Base-by-base conservation (phyloP, 1,139 yeast species). In the Suhomyces wounanorum region DNA sequence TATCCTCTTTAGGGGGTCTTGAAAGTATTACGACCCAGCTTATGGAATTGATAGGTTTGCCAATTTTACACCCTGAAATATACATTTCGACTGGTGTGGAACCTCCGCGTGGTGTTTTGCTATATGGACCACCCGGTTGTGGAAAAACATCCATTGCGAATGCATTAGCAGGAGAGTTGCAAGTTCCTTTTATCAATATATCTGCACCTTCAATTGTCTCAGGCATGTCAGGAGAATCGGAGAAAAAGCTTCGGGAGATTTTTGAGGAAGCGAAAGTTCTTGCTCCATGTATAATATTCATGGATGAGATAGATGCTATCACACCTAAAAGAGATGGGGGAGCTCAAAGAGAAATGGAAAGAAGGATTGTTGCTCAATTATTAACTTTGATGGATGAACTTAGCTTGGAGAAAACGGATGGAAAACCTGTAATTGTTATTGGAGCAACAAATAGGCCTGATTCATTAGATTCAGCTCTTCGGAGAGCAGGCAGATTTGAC, bases 201-300 rank as follows among this genome's bases (percentile, higher is more conserved):
- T 88, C 96, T 18, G 99, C 99, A 0, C 99, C 99, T 1, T 88
- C 97, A 0, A 90, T 95, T 7, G 98, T 94, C 0, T 89, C 97
- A 52, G 99, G 99, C n/a, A 94, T 94, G 99, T 89, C 97, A n/a
- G 99, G 99, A 43, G 99, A 94, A 68, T 85, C 95, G 52, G 99
- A 95, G 66, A 94, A 94, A 74, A 92, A 92, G 65, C 77, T 94
- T 16, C 77, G 99, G 55, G 99, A 94, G 55, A 77, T 94, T 39
- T 94, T 94, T 62, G 97, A 91, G 42, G 99, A 95, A 64, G 99
- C 99, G 2, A 88, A 87, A 62, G 62, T 80, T 8, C 66, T 91
- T 51, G 99, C 99, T 1, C 99, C 99, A 3, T 92, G 98, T 67
- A 72, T 94, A 39, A 81, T 94, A 49, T 94, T 94, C 63, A 86